Percentiles rank a stretch among this genome's conserved stretches.
These are phyloP conservation scores for Ormosia emarginata DNA, from an alignment of 306 rosid genomes.

Conservation along the genomic window DNA sequence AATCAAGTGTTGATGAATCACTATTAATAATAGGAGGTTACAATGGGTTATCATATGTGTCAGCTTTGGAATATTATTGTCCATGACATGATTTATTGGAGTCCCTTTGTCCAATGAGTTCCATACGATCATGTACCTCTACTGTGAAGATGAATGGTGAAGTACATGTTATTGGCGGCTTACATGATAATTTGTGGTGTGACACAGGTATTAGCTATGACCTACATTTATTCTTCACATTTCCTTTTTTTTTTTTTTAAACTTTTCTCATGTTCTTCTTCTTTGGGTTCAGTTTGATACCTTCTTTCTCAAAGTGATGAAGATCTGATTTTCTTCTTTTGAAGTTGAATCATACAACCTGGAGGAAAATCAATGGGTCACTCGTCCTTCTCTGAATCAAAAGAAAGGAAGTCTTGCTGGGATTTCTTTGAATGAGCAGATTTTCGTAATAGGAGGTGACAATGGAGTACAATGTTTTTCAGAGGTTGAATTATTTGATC, in stretches of 20 bases:
- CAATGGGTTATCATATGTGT: constrained; percentile 31
- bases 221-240: neutral
- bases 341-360: constrained; percentile 48
- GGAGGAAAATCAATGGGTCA: constrained; percentile 30
- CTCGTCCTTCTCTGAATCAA: constrained; percentile 35
- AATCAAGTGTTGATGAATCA: constrained; percentile 23
- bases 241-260: neutral
- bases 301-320: neutral
- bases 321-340: neutral
- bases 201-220: constrained; percentile 35
- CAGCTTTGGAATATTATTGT: constrained; percentile 31
- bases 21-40: constrained; percentile 44
- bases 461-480: constrained; percentile 37
- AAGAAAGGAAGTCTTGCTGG: constrained; percentile 42
- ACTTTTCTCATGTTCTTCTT: neutral
- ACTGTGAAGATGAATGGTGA: constrained; percentile 36
- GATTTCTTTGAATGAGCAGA: constrained; percentile 33
- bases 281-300: neutral
- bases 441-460: constrained; percentile 54
- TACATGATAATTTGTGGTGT: constrained; percentile 18
- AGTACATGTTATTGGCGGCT: constrained; percentile 43
- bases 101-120: constrained; percentile 38
- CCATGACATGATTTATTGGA: constrained; percentile 29
- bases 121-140: constrained; percentile 24
- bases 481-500: constrained; percentile 42